Base-by-base conservation (phyloP, 23 red algal species). In the Gracilariopsis chorda region DNA sequence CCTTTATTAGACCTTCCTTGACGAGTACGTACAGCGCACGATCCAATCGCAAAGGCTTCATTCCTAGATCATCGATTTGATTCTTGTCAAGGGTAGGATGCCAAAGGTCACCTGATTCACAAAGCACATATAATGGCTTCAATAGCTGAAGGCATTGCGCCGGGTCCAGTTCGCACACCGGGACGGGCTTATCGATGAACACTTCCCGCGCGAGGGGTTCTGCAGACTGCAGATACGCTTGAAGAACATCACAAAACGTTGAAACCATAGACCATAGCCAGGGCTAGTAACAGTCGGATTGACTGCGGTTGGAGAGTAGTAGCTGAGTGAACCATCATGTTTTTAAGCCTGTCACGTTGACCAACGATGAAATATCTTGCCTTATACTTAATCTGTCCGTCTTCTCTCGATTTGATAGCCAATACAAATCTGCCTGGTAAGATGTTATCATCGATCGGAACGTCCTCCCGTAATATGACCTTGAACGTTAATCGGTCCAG, bases 381-480 rank as follows among this genome's bases (percentile, higher is more conserved):
- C 43, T 88, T 88, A 25, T 33, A 77, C 64, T 88, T 88, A 1
- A 49, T 36, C 29, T 42, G 3, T 4, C 84, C 67, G 30, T 88
- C 84, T 6, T 75, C 48, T 4, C 44, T 88, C 6, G 68, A 88
- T 20, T 88, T 88, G n/a, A 77, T 59, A 6, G 49, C 7, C 24
- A 88, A 39, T 8, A 88, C 2, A 44, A 88, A 88, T 20, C 67
- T 37, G 1, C 67, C 46, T 1, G 84, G 84, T 11, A 88, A 35
- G 7, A 75, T 28, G 67, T 88, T 88, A 6, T 27, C 84, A 88
- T 75, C 84, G 3, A 44, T 30, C 12, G 84, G 70, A 60, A 88
- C 0, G 9, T 88, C 84, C 57, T 75, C 45, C 3, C 33, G 41
- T 0, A 88, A 67, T 12, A 88, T 76, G 7, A 88, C 19, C 27